Evolutionary conservation across 371 early-diverging fungal genomes (phyloP).

Genomic region (Funneliformis caledonium): DNA sequence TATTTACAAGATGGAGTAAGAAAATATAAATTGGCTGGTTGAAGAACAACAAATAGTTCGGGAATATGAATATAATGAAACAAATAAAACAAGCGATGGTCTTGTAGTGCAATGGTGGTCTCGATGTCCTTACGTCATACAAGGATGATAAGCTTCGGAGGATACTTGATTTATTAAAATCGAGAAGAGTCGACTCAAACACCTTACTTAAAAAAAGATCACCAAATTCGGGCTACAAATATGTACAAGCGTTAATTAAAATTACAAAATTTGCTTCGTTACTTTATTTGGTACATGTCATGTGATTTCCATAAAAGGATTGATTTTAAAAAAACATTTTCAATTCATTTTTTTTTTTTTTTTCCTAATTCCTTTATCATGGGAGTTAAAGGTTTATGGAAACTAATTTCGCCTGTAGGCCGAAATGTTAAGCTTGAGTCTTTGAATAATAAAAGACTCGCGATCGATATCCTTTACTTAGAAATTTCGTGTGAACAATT

Average conservation of each 20-base stretch:
- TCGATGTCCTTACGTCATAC: no score
- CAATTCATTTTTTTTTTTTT: no score
- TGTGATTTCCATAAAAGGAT: neutral
- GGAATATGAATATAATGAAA: neutral
- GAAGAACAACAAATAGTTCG: neutral
- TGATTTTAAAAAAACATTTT: no score
- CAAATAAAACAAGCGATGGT: neutral
- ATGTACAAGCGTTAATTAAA: no score
- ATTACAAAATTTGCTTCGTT: no score
- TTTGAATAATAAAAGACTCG: slow-evolving; percentile 73
- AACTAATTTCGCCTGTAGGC: slow-evolving; percentile 80
- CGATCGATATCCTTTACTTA: slow-evolving; percentile 71
- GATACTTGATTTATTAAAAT: no score
- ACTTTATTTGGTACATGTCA: neutral
- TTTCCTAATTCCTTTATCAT: slow-evolving; percentile 50
- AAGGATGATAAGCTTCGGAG: no score
- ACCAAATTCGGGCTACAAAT: no score
- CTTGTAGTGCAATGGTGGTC: no score
- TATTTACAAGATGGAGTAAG: neutral
- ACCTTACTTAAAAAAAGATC: no score
- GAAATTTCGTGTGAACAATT: neutral
- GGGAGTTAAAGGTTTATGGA: slow-evolving; percentile 98
- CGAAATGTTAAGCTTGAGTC: slow-evolving; percentile 81
- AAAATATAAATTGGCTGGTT: neutral
- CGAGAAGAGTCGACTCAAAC: no score